Conservation (phyloP, 2,329 filamentous ascomycete species). For the Colletotrichum tropicale region DNA sequence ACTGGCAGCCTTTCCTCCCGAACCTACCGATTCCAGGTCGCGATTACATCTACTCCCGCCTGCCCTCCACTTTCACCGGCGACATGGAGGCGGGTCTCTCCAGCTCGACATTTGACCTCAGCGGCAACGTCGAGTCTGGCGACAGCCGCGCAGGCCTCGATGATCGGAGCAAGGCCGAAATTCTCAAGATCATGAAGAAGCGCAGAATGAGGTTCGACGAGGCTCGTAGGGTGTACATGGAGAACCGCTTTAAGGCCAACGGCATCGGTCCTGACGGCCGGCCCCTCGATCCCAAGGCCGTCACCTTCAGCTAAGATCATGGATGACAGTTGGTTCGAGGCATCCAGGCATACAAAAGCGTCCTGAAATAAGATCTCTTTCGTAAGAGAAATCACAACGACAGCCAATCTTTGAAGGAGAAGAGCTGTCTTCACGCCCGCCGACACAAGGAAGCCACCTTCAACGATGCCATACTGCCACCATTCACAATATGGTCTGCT, state of each 20-base stretch:
- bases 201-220: constrained; percentile 86
- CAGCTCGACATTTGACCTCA: constrained; percentile 82
- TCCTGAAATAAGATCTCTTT: not conserved
- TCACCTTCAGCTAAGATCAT: constrained; percentile 74
- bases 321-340: not conserved
- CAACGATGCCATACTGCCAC: not conserved
- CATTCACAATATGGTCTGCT: not conserved
- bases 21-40: constrained; percentile 58
- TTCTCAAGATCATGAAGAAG: constrained; percentile 90
- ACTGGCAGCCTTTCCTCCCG: constrained; percentile 76
- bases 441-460: not conserved
- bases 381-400: not conserved
- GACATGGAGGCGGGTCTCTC: constrained; percentile 90
- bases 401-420: not conserved
- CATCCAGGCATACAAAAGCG: not conserved
- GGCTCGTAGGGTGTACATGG: constrained; percentile 83
- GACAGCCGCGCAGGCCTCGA: constrained; percentile 85
- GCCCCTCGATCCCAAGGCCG: constrained; percentile 92
- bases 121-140: constrained; percentile 77
- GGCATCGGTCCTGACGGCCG: constrained; percentile 87
- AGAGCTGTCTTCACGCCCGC: not conserved
- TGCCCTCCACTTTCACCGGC: constrained; percentile 77
- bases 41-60: constrained; percentile 74
- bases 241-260: constrained; percentile 84
- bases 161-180: constrained; percentile 77